Evolutionary conservation across 352 stramenopile species (phyloP).

Genomic region (Phytophthora citrophthora): DNA sequence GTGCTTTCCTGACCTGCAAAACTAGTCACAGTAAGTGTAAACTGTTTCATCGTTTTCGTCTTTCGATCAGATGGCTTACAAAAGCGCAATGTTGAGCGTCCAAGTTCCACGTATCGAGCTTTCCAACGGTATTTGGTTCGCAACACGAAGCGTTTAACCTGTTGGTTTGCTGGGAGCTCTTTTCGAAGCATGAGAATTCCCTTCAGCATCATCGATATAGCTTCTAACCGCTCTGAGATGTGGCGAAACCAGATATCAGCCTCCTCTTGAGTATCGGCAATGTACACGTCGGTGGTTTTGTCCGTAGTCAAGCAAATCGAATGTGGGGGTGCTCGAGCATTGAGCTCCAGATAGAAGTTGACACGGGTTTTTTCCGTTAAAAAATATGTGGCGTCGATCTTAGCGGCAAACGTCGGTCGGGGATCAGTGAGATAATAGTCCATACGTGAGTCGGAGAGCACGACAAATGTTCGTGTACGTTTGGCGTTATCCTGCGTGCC

Average conservation of each 20-base stretch:
- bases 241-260: constrained; percentile 55
- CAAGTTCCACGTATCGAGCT: constrained; percentile 58
- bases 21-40: constrained; percentile 58
- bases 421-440: constrained; percentile 75
- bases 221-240: constrained; percentile 57
- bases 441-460: constrained; percentile 78
- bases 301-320: constrained; percentile 74
- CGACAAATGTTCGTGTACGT: constrained; percentile 66
- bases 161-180: constrained; percentile 48
- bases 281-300: constrained; percentile 63
- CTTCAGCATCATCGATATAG: constrained; percentile 55
- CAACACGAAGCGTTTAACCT: constrained; percentile 60
- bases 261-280: constrained; percentile 57
- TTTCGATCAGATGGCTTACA: constrained; percentile 50
- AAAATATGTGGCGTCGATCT: constrained; percentile 70
- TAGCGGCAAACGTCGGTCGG: constrained; percentile 61
- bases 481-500: constrained; percentile 55
- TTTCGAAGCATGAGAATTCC: constrained; percentile 61
- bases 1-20: constrained; percentile 64
- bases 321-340: constrained; percentile 53
- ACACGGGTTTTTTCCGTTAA: constrained; percentile 44
- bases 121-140: constrained; percentile 80
- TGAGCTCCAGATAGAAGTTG: constrained; percentile 71
- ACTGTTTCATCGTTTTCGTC: constrained; percentile 74
- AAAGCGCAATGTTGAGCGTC: constrained; percentile 58